phyloP scores from a whole-genome alignment of 2,329 filamentous ascomycete species.

The Monosporascus ibericus region DNA sequence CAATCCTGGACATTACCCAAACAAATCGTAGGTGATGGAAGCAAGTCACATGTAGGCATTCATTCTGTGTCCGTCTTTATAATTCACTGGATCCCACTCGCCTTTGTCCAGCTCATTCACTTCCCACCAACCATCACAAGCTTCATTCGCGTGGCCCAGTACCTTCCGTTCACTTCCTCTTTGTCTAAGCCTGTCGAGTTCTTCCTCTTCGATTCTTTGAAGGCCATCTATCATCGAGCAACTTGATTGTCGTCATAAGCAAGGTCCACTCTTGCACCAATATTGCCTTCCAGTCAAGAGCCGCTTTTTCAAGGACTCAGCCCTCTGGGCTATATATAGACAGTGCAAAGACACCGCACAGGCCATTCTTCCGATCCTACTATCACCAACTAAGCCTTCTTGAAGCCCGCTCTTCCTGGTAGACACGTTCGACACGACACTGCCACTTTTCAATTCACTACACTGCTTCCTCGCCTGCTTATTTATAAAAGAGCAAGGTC shows the following conservation, averaged over 20 bases:
- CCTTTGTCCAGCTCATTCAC: background rate
- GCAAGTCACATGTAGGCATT: no score
- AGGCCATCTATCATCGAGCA: no score
- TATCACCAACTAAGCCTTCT: background rate
- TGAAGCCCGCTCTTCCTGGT: no score
- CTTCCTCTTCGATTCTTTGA: background rate
- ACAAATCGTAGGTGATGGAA: no score
- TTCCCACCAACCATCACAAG: background rate
- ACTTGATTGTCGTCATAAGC: no score
- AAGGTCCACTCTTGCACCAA: no score
- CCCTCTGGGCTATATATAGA: background rate
- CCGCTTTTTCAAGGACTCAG: background rate
- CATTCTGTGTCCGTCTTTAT: background rate
- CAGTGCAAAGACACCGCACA: background rate
- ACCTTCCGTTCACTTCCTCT: background rate
- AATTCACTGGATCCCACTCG: background rate
- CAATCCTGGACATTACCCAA: no score
- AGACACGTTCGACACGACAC: background rate
- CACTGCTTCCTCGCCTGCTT: background rate
- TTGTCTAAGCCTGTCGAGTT: background rate
- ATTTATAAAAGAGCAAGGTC: background rate
- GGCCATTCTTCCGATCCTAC: background rate
- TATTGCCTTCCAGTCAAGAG: no score
- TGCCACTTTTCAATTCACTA: background rate
- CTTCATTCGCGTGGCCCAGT: background rate